Conservation (phyloP, 305 asterid species). For the Plantago coronopus region DNA sequence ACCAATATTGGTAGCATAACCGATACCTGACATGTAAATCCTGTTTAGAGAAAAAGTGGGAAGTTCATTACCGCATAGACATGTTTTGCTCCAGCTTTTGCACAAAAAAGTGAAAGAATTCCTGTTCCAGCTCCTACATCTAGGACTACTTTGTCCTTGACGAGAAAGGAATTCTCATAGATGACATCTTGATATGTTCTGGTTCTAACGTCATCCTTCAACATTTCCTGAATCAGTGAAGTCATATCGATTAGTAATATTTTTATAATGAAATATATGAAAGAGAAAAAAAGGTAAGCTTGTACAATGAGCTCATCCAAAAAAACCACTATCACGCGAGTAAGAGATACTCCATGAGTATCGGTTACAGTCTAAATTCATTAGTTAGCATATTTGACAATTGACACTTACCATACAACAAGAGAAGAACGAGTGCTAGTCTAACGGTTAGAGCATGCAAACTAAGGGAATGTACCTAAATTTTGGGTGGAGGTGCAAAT, state of each 20-base stretch:
- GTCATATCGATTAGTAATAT: slow-evolving; percentile 16
- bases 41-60: neutral
- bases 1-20: no score
- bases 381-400: no score
- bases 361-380: neutral
- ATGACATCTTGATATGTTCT: slow-evolving; percentile 88
- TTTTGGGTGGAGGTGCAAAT: no score
- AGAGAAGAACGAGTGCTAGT: no score
- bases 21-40: no score
- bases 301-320: neutral
- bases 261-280: neutral
- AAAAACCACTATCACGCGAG: neutral
- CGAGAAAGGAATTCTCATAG: slow-evolving; percentile 72
- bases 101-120: slow-evolving; percentile 96
- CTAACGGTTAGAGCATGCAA: no score
- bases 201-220: slow-evolving; percentile 79
- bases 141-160: slow-evolving; percentile 90
- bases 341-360: neutral
- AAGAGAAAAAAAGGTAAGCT: neutral
- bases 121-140: slow-evolving; percentile 99
- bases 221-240: slow-evolving; percentile 45
- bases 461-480: no score
- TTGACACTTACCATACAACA: no score
- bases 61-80: slow-evolving; percentile 50
- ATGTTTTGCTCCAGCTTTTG: slow-evolving; percentile 90